These are phyloP conservation scores for Anisodus acutangulus DNA, from an alignment of 257 asterid species.

Conservation along the genomic window DNA sequence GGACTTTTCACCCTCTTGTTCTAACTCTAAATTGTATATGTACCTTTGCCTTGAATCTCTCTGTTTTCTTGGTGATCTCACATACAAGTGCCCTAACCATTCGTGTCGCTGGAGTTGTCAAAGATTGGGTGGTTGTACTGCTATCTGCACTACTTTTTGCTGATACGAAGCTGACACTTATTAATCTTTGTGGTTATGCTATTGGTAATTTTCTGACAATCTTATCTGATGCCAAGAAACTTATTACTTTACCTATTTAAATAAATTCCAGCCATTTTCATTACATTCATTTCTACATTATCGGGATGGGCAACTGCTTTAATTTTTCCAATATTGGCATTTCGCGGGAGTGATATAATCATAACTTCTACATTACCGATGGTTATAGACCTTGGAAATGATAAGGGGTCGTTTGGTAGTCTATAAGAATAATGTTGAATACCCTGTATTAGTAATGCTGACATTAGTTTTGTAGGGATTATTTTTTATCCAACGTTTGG, in stretches of 20 bases:
- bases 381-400: not conserved
- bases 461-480: no score
- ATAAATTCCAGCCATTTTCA: not conserved
- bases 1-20: conserved; percentile 74
- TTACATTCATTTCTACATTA: not conserved
- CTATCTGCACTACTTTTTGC: conserved; percentile 92
- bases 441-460: no score
- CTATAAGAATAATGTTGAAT: no score
- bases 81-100: conserved; percentile 98
- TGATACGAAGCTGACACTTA: conserved; percentile 79
- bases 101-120: conserved; percentile 99
- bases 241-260: not conserved
- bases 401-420: no score
- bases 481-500: no score
- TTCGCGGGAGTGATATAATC: not conserved
- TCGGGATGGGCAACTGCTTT: not conserved
- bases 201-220: conserved; percentile 58
- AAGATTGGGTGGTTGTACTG: conserved; percentile 98
- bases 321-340: not conserved
- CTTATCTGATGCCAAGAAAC: conserved; percentile 13
- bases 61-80: conserved; percentile 94
- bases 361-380: not conserved
- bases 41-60: conserved; percentile 94
- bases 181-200: conserved; percentile 90
- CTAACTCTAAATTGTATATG: conserved; percentile 80